Base-by-base conservation (phyloP, 495 filamentous ascomycete genomes). In the Podospora anserina region DNA sequence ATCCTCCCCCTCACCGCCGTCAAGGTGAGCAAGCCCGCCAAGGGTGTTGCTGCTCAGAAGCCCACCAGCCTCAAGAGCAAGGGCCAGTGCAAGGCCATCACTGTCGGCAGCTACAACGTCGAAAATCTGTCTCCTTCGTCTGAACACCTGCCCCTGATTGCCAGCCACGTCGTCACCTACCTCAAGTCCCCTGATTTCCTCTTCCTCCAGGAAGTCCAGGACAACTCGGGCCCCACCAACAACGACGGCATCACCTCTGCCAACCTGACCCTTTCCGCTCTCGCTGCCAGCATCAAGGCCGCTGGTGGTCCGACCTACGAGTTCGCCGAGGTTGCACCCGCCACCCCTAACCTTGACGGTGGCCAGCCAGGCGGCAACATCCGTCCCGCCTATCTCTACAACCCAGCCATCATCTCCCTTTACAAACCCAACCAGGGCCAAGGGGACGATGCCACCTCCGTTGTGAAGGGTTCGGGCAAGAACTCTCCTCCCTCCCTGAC, bases 281-380 rank as follows among this genome's bases (percentile, higher is more conserved):
- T 88, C 9, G 70, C 72, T 2, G 54, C 72, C 0, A 81, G 82
- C 18, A 84, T 88, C 67, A 30, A 66, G 20, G 57, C 63, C 2
- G 71, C 78, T 34, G 79, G 79, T 60, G 76, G 76, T 18, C 75
- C 79, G 32, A 63, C 34, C 28, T 90, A 85, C 72, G 71, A 73
- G 61, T 88, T 79, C 70, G 76, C 77, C 55, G 80, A 84, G 64
- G 79, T 89, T 66, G 78, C 71, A 61, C 85, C 87, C 2, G 64
- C 78, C 20, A 67, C 61, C 18, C 30, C 85, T 72, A 77, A 79
- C 72, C 60, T 76, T 61, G 83, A 88, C 72, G 88, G 88, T 69
- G 88, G 88, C 44, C 72, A 81, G 26, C 87, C 86, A 0, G 87
- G 87, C 34, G 86, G 87, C n/a, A 89, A 90, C 74, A 89, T 90